phyloP scores from a whole-genome alignment of 495 filamentous ascomycete species.

The Stereocaulon alpinum region DNA sequence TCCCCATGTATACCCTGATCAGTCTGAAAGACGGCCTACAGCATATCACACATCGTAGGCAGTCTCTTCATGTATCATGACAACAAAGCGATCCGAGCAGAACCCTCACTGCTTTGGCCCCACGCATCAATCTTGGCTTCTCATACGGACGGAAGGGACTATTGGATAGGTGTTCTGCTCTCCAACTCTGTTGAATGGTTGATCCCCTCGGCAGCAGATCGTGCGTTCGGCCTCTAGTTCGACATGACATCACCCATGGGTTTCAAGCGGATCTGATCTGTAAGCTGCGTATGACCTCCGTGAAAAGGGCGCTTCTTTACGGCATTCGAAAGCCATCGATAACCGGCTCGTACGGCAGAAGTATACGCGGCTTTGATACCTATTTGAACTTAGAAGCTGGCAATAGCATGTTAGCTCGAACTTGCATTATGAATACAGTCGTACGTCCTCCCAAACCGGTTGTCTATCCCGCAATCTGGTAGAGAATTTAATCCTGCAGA shows the following conservation, averaged over 20 bases:
- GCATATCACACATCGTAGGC: no score
- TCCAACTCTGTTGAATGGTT: no score
- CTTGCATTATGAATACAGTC: neutral
- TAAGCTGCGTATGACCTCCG: conserved; percentile 2
- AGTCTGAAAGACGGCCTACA: no score
- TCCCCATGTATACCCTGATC: no score
- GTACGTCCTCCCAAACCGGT: conserved; percentile 9
- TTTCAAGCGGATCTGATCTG: neutral
- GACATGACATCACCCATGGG: neutral
- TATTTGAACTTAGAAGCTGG: conserved; percentile 10
- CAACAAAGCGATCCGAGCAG: no score
- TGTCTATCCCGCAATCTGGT: conserved; percentile 6
- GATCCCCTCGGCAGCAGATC: no score
- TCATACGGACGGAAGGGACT: no score
- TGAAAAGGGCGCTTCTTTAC: neutral
- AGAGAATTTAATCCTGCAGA: neutral
- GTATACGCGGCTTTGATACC: conserved; percentile 9
- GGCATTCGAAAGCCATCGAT: neutral
- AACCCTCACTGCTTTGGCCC: no score
- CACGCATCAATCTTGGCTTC: no score
- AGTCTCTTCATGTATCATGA: no score
- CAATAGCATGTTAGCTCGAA: neutral
- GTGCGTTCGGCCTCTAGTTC: no score
- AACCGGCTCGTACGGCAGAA: conserved; percentile 2
- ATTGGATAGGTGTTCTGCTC: no score